phyloP scores from a whole-genome alignment of 176 grass and related monocot species.

The Dactylis glomerata region DNA sequence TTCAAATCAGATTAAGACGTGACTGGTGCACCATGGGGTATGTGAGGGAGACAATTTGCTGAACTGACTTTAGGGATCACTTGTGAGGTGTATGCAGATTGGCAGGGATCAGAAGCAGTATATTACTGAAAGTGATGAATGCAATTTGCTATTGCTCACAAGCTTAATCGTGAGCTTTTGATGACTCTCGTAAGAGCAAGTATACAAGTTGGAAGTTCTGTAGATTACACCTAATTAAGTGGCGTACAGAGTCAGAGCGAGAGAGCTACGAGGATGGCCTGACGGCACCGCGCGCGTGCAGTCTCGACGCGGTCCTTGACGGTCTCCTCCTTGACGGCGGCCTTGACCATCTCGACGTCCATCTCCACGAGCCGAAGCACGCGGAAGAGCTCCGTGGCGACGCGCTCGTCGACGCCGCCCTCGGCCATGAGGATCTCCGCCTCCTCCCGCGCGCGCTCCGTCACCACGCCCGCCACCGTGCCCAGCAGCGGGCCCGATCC shows the following conservation, averaged over 20 bases:
- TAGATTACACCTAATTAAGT: background rate
- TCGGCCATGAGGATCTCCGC: constrained; percentile 50
- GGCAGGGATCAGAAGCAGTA: too few relatives aligned
- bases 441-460: constrained; percentile 75
- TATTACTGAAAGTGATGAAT: background rate
- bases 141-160: background rate
- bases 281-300: constrained; percentile 61
- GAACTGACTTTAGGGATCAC: too few relatives aligned
- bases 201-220: background rate
- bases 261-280: constrained; percentile 91
- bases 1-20: too few relatives aligned
- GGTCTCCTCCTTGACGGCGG: constrained; percentile 86
- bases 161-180: background rate
- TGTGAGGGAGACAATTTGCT: too few relatives aligned
- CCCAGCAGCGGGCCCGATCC: constrained; percentile 54
- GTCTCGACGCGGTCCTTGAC: constrained; percentile 73
- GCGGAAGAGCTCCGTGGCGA: constrained; percentile 62
- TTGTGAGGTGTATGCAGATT: too few relatives aligned
- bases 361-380: constrained; percentile 79
- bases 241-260: constrained; percentile 44
- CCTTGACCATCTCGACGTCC: constrained; percentile 93
- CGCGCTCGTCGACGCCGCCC: constrained; percentile 76
- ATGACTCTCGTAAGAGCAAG: background rate
- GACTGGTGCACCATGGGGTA: too few relatives aligned
- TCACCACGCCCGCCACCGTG: constrained; percentile 63